Percentiles rank a stretch among this genome's conserved stretches.
Evolutionary conservation across 2,329 filamentous ascomycete species (phyloP).

Genomic region (Epichloe coenophiala): DNA sequence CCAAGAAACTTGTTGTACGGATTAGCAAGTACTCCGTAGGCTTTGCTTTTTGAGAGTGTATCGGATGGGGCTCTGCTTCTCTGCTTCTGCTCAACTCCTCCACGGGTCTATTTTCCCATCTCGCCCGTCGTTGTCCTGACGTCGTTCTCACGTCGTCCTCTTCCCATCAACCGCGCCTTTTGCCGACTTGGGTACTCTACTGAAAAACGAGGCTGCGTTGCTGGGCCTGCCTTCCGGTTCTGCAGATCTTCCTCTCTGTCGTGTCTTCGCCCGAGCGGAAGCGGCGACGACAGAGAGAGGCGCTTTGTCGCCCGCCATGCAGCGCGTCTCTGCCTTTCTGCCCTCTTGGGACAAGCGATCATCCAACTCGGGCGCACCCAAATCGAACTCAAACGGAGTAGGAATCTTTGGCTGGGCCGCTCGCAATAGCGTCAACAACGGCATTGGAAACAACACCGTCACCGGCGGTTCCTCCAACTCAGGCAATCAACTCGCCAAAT

Average conservation of each 20-base stretch:
- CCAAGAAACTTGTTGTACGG: too few relatives aligned
- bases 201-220: constrained; percentile 5
- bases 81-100: not conserved
- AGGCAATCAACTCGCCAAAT: constrained; percentile 5
- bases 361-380: constrained; percentile 17
- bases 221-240: constrained; percentile 9
- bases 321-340: constrained; percentile 30
- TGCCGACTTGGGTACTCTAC: constrained; percentile 1
- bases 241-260: constrained; percentile 17
- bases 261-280: constrained; percentile 19
- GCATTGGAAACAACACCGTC: constrained; percentile 6
- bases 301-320: constrained; percentile 23
- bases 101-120: not conserved
- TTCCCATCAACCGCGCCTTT: not conserved
- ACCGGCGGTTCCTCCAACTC: not conserved
- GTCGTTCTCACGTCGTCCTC: not conserved
- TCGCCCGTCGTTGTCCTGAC: not conserved
- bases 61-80: too few relatives aligned
- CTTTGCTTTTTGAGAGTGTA: too few relatives aligned
- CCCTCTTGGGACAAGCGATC: constrained; percentile 32
- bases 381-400: constrained; percentile 7
- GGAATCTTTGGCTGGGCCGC: constrained; percentile 31
- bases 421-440: constrained; percentile 29
- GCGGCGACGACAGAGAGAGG: constrained; percentile 22
- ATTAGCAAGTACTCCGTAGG: too few relatives aligned